Evolutionary conservation across 352 stramenopile species (phyloP).

Genomic region (Phytophthora aleatoria): DNA sequence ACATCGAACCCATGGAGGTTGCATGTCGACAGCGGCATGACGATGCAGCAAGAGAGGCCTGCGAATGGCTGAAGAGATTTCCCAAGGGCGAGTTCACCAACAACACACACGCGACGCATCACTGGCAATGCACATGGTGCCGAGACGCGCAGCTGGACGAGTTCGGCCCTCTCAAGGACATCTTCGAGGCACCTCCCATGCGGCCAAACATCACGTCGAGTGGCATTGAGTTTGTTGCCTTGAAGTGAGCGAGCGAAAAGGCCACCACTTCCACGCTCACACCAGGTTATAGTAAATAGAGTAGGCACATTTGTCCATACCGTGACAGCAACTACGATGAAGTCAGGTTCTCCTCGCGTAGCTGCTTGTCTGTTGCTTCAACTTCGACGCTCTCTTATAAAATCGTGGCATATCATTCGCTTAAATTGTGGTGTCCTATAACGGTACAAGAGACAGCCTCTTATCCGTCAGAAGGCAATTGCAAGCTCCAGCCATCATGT

Average conservation of each 20-base stretch:
- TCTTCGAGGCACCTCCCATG: conserved; percentile 29
- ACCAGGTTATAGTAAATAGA: too few species aligned
- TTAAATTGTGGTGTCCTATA: conserved; percentile 3
- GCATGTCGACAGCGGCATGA: conserved; percentile 30
- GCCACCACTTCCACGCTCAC: too few species aligned
- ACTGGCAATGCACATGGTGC: conserved; percentile 72
- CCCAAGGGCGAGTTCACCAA: conserved; percentile 52
- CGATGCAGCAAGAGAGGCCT: conserved; percentile 31
- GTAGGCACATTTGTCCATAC: too few species aligned
- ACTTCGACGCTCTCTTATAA: too few species aligned
- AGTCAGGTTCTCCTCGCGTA: too few species aligned
- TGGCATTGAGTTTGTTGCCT: conserved; percentile 17
- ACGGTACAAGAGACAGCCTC: conserved; percentile 6
- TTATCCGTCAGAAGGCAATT: background rate
- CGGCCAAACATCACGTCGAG: conserved; percentile 24
- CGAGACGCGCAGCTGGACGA: conserved; percentile 31
- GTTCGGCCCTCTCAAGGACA: conserved; percentile 31
- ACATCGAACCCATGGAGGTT: conserved; percentile 40
- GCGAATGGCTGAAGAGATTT: conserved; percentile 44
- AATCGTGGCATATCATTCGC: background rate
- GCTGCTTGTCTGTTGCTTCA: too few species aligned
- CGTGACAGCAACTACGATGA: too few species aligned
- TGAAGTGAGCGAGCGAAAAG: background rate
- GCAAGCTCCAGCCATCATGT: conserved; percentile 31
- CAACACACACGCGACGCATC: conserved; percentile 50